phyloP scores from a whole-genome alignment of 768 basidiomycete species.

The Arthromyces matolae region DNA sequence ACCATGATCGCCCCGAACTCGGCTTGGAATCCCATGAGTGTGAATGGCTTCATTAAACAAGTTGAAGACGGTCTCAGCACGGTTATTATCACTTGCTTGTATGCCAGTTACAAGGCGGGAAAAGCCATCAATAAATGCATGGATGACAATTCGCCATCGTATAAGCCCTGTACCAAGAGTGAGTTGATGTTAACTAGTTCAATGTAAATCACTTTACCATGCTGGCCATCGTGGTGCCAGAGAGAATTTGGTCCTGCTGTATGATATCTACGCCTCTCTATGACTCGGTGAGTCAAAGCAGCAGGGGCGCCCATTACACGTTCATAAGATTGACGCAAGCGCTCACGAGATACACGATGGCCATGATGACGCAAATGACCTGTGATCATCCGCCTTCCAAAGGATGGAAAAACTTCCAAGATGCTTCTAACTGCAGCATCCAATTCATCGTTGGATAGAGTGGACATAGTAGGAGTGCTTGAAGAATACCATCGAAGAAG shows the following conservation, averaged over 20 bases:
- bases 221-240: conserved; percentile 37
- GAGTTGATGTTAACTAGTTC: neutral
- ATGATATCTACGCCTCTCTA: conserved; percentile 19
- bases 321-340: conserved; percentile 16
- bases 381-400: conserved; percentile 14
- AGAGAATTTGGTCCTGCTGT: conserved; percentile 30
- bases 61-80: conserved; percentile 30
- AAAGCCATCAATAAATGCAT: conserved; percentile 33
- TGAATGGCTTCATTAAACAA: conserved; percentile 24
- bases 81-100: conserved; percentile 35
- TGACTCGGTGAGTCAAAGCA: conserved; percentile 14
- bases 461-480: neutral
- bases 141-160: conserved; percentile 28
- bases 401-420: neutral
- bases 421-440: neutral
- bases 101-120: conserved; percentile 22
- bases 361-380: conserved; percentile 18
- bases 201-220: no score
- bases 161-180: conserved; percentile 23
- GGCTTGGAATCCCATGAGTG: conserved; percentile 26
- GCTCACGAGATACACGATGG: conserved; percentile 7
- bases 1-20: conserved; percentile 36
- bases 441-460: neutral
- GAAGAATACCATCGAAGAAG: neutral
- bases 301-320: conserved; percentile 8